These are phyloP conservation scores for Amanita rubescens DNA, from an alignment of 768 basidiomycete genomes.

Conservation along the genomic window DNA sequence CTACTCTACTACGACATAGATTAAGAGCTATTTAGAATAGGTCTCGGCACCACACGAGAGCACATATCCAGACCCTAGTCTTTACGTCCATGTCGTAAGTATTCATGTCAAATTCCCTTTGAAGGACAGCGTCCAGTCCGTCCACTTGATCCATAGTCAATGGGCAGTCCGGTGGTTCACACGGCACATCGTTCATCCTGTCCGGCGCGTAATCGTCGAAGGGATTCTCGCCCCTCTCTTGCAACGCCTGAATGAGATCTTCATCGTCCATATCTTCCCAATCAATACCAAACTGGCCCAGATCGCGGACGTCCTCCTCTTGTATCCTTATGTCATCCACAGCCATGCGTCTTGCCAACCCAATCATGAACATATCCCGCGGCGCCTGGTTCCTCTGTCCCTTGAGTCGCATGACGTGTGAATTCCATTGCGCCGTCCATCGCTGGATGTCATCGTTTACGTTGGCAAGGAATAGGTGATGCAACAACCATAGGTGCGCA, in stretches of 20 bases:
- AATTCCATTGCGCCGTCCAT: conserved; percentile 25
- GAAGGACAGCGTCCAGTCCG: neutral
- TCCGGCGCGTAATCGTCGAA: neutral
- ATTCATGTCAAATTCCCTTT: neutral
- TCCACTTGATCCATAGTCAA: neutral
- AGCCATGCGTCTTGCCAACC: conserved; percentile 8
- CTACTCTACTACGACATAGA: too few relatives aligned
- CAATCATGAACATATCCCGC: conserved; percentile 15
- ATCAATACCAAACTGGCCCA: conserved; percentile 9
- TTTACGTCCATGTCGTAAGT: neutral
- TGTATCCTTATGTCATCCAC: conserved; percentile 8
- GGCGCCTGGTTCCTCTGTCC: conserved; percentile 9
- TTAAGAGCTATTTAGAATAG: neutral
- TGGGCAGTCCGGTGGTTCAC: conserved; percentile 1
- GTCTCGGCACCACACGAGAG: neutral
- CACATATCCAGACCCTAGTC: neutral
- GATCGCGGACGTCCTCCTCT: neutral
- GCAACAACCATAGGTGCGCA: conserved; percentile 29
- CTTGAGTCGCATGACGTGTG: conserved; percentile 15
- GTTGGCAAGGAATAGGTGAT: conserved; percentile 22
- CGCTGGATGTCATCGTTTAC: conserved; percentile 19
- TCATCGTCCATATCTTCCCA: conserved; percentile 3
- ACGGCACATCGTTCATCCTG: neutral
- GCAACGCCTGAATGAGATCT: neutral
- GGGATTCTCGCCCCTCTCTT: neutral